These are phyloP conservation scores for Saccharomycopsis selenospora DNA, from an alignment of 805 yeast genomes.

Conservation along the genomic window DNA sequence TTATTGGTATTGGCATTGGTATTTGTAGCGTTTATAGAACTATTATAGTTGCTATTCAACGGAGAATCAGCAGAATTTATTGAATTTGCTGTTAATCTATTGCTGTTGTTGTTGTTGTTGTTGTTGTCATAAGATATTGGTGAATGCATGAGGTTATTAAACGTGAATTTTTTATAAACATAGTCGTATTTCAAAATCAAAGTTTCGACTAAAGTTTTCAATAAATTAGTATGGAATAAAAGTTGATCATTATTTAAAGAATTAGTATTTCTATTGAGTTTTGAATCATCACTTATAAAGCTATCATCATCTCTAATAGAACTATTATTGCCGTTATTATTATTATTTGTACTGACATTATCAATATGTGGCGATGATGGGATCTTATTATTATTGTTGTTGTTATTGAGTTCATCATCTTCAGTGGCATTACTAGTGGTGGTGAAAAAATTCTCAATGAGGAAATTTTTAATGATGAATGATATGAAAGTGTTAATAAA, in stretches of 20 bases:
- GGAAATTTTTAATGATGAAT: neutral
- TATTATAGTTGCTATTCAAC: neutral
- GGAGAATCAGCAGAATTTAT: neutral
- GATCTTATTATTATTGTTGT: neutral
- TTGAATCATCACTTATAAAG: no score
- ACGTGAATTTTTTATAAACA: constrained; percentile 9
- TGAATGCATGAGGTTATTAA: neutral
- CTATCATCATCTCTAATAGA: no score
- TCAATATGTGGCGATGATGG: neutral
- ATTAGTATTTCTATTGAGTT: no score
- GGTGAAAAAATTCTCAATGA: neutral
- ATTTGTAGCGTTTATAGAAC: no score
- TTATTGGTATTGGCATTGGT: no score
- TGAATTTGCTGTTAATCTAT: neutral
- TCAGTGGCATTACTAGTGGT: neutral
- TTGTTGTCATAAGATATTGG: constrained; percentile 1
- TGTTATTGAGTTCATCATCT: neutral
- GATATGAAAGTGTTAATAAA: neutral
- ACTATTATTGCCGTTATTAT: neutral
- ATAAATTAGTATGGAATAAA: constrained; percentile 14
- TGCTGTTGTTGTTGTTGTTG: neutral
- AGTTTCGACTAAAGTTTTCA: constrained; percentile 11
- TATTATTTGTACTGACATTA: neutral
- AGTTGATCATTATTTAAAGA: neutral
- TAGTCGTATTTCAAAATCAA: constrained; percentile 15